A percentile compares a stretch with the other conserved stretches of the same genome.
Conservation (phyloP, 805 yeast genomes). For the Danielia reshetovae region DNA sequence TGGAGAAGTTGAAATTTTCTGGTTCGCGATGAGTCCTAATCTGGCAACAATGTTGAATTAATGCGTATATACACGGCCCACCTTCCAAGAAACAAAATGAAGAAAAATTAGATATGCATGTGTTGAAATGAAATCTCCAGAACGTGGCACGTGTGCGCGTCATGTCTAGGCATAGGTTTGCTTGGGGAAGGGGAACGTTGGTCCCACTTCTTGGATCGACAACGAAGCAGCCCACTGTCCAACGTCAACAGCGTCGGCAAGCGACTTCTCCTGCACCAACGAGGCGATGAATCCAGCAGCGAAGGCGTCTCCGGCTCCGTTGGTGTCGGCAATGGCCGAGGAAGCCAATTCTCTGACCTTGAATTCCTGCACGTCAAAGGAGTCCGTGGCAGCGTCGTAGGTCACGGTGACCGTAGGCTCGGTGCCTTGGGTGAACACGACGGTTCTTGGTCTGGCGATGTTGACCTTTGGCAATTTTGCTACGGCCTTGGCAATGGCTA, state of each 20-base stretch:
- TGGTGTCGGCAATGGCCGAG: constrained; percentile 78
- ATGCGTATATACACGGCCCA: constrained; percentile 7
- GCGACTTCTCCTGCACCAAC: constrained; percentile 65
- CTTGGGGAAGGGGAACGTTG: constrained; percentile 85
- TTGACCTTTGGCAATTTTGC: constrained; percentile 77
- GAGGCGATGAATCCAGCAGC: constrained; percentile 96
- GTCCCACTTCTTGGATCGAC: constrained; percentile 91
- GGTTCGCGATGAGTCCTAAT: constrained; percentile 4
- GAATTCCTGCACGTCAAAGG: constrained; percentile 47
- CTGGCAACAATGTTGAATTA: constrained; percentile 18
- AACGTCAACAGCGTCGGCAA: constrained; percentile 62
- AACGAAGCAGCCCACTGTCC: constrained; percentile 97
- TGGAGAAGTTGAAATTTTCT: not conserved
- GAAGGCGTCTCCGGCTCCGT: constrained; percentile 99
- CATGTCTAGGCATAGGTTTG: constrained; percentile 36
- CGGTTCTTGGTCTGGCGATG: constrained; percentile 69
- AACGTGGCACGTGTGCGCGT: not conserved
- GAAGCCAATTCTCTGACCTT: constrained; percentile 70
- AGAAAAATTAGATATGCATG: constrained; percentile 1
- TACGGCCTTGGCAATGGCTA: constrained; percentile 74
- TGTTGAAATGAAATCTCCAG: not conserved
- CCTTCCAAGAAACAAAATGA: constrained; percentile 3
- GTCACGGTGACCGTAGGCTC: constrained; percentile 82
- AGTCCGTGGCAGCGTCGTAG: constrained; percentile 46
- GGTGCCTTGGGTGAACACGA: constrained; percentile 91